These are phyloP conservation scores for Globisporangium irregulare DNA, from an alignment of 352 stramenopile species.

Conservation along the genomic window DNA sequence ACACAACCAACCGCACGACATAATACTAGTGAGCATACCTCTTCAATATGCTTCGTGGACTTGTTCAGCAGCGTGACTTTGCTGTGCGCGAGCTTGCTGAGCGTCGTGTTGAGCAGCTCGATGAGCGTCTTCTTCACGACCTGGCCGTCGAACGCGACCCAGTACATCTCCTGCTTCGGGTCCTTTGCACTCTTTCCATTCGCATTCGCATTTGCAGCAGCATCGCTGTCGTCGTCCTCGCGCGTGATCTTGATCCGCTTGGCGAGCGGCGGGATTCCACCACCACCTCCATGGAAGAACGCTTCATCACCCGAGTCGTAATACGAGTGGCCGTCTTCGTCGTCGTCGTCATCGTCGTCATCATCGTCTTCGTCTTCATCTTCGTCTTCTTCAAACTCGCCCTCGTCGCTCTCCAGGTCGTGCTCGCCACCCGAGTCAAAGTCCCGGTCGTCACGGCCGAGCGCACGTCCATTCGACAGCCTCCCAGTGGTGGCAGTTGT, in stretches of 20 bases:
- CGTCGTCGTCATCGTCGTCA: conserved; percentile 45
- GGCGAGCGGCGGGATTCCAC: conserved; percentile 25
- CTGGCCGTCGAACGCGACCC: conserved; percentile 59
- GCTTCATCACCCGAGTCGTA: conserved; percentile 63
- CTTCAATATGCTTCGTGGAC: conserved; percentile 19
- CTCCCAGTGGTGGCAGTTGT: not conserved
- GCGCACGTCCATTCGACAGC: conserved; percentile 6
- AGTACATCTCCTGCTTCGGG: conserved; percentile 51
- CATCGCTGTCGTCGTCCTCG: conserved; percentile 19
- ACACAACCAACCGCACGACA: not conserved
- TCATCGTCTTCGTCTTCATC: conserved; percentile 42
- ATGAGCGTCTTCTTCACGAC: conserved; percentile 63
- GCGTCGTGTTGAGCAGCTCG: conserved; percentile 43
- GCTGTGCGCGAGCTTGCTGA: conserved; percentile 36
- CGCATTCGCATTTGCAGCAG: not conserved
- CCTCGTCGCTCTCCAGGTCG: conserved; percentile 17
- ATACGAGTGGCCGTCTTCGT: conserved; percentile 34
- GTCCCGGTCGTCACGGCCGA: conserved; percentile 9
- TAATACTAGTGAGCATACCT: conserved; percentile 7
- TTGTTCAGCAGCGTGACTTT: conserved; percentile 29
- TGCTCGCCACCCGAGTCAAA: conserved; percentile 20
- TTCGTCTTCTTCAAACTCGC: conserved; percentile 18
- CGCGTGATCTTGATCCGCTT: conserved; percentile 54
- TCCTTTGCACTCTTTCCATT: conserved; percentile 12
- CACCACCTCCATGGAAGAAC: conserved; percentile 21